Percentiles rank a stretch among this genome's conserved stretches.
Conservation (phyloP, 495 filamentous ascomycete species). For the Poronia punctata region DNA sequence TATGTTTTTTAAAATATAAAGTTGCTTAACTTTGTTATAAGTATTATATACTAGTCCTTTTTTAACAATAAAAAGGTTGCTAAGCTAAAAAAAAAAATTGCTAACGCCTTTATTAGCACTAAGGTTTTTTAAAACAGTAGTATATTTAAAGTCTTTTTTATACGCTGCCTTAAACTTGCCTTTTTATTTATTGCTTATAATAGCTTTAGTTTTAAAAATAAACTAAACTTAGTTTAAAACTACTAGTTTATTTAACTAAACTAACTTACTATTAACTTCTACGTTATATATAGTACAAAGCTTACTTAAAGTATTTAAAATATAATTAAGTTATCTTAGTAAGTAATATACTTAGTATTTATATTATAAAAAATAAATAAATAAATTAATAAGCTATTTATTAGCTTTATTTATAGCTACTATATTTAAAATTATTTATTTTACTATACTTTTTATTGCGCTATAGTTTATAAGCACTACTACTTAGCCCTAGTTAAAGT, state of each 20-base stretch:
- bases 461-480: neutral
- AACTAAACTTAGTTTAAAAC: neutral
- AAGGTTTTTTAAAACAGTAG: too few species aligned
- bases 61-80: neutral
- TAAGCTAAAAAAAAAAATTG: neutral
- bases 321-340: neutral
- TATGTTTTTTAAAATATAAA: neutral
- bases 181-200: neutral
- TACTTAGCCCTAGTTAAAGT: neutral
- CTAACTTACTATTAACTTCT: neutral
- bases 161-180: neutral
- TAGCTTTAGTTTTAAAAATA: neutral
- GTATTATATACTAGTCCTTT: neutral
- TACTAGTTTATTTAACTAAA: neutral
- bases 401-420: neutral
- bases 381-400: neutral
- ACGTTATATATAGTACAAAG: neutral
- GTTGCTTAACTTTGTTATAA: neutral
- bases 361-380: neutral
- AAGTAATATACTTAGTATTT: neutral
- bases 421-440: neutral
- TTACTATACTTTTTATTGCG: neutral
- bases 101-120: neutral
- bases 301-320: too few species aligned
- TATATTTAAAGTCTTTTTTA: too few species aligned